phyloP scores from a whole-genome alignment of 2,329 filamentous ascomycete genomes.

The Hypoxylon sp. region DNA sequence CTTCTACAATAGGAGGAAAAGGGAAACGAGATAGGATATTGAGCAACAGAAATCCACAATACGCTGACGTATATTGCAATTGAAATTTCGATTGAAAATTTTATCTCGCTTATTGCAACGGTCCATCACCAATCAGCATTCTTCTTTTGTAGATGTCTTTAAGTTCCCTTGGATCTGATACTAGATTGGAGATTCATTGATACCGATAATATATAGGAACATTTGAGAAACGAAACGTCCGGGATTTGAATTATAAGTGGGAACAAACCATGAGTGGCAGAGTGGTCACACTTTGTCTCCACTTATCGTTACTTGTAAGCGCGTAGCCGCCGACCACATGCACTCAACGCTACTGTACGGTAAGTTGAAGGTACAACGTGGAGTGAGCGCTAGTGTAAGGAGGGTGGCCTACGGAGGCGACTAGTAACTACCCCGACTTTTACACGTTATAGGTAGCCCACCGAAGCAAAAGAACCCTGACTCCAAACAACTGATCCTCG shows the following conservation, averaged over 20 bases:
- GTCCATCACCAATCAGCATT: background rate
- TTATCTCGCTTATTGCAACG: constrained; percentile 10
- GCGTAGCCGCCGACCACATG: constrained; percentile 50
- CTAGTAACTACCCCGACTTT: constrained; percentile 25
- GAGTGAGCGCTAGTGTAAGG: constrained; percentile 29
- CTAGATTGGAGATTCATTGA: constrained; percentile 6
- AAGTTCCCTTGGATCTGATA: background rate
- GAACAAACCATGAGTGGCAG: constrained; percentile 34
- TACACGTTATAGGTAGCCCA: constrained; percentile 22
- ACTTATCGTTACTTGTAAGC: constrained; percentile 39
- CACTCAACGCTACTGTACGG: constrained; percentile 41
- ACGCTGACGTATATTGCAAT: constrained; percentile 16
- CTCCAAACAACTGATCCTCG: constrained; percentile 24
- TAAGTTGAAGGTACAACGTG: constrained; percentile 32
- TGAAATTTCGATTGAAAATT: constrained; percentile 17
- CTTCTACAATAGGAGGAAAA: background rate
- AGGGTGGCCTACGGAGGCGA: constrained; percentile 22
- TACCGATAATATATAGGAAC: constrained; percentile 1
- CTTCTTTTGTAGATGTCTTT: background rate
- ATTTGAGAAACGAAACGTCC: constrained; percentile 1
- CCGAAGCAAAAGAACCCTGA: constrained; percentile 34
- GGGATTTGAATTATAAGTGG: constrained; percentile 24
- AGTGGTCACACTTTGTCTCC: constrained; percentile 25
- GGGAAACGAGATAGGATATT: constrained; percentile 13
- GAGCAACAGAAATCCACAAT: constrained; percentile 7